Base-by-base conservation (phyloP, 1,139 yeast species). In the Williopsis jadinii region DNA sequence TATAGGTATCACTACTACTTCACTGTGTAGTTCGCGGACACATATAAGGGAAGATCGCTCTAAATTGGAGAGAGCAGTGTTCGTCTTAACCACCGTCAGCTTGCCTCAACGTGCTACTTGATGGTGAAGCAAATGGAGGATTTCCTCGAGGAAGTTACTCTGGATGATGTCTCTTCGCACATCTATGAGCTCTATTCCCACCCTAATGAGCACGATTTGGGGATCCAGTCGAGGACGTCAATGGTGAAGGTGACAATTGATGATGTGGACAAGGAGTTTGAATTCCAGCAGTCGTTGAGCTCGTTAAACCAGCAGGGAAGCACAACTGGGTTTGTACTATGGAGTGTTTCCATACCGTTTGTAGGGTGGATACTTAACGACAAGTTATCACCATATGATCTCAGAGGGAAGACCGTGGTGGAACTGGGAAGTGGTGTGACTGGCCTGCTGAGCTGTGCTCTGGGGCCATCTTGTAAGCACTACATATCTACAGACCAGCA, bases 391-490 rank as follows among this genome's bases (percentile, higher is more conserved):
- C 30, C 30, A 5, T 41, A 44, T 35, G 36, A 49, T 35, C 36
- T 59, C 32, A 24, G 45, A 30, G 46, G 47, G 11, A 52, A 53
- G 31, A 50, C 54, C 2, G 69, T 80, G 0, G 60, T 82, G 3
- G 92, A 83, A 51, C 56, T 83, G 8, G 94, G 94, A 0, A 60
- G 84, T 12, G 94, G 94, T 0, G 73, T 73, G 0, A 70, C 80
- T 1, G 88, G 83, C 0, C 57, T 81, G 1, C 57, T 77, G 27
- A 77, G 78, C 0, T 58, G 72, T 4, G 56, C 69, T 0, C 45
- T 82, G 11, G 76, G 73, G 0, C 66, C 67, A 0, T 35, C 41
- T 11, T 63, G 67, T 9, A 39, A 50, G 0, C 54, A 56, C 24
- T 80, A 68, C 49, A 58, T 80, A 1, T 81, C 84, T 2, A 75